Conservation (phyloP, 805 yeast genomes). For the Kregervanrija fluxuum region DNA sequence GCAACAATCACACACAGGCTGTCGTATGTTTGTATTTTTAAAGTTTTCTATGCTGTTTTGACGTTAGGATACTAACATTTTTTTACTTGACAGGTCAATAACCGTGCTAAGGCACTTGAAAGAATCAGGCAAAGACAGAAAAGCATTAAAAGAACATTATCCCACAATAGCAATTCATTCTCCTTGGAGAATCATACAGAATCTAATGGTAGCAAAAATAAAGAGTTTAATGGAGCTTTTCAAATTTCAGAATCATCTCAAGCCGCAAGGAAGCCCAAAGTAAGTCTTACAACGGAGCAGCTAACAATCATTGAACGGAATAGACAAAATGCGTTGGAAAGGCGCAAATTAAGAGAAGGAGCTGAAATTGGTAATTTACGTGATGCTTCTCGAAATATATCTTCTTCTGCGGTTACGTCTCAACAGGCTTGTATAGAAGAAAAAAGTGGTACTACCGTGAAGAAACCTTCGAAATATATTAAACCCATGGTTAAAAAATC, state of each 20-base stretch:
- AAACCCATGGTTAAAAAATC: slow-evolving; percentile 46
- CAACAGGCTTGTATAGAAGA: neutral
- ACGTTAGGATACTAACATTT: neutral
- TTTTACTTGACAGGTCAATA: slow-evolving; percentile 41
- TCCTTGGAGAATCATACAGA: too few species aligned
- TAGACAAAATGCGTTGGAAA: slow-evolving; percentile 44
- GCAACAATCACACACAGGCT: too few species aligned
- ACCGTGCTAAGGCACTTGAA: slow-evolving; percentile 56
- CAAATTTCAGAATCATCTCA: too few species aligned
- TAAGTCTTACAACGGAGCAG: slow-evolving; percentile 39
- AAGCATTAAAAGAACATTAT: slow-evolving; percentile 9
- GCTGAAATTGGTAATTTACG: slow-evolving; percentile 9
- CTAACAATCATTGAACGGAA: slow-evolving; percentile 42
- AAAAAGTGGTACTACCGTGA: neutral
- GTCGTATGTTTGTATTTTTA: slow-evolving; percentile 1
- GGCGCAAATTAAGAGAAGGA: slow-evolving; percentile 13
- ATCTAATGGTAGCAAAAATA: too few species aligned
- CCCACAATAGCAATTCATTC: too few species aligned
- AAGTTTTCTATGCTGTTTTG: slow-evolving; percentile 2
- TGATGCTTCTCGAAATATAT: slow-evolving; percentile 16
- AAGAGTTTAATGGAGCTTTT: too few species aligned
- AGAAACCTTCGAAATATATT: slow-evolving; percentile 15
- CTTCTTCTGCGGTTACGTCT: slow-evolving; percentile 4
- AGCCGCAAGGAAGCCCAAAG: too few species aligned
- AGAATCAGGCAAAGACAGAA: slow-evolving; percentile 41